Conservation (phyloP, 208 protist species). For the Leishmania amazonensis region DNA sequence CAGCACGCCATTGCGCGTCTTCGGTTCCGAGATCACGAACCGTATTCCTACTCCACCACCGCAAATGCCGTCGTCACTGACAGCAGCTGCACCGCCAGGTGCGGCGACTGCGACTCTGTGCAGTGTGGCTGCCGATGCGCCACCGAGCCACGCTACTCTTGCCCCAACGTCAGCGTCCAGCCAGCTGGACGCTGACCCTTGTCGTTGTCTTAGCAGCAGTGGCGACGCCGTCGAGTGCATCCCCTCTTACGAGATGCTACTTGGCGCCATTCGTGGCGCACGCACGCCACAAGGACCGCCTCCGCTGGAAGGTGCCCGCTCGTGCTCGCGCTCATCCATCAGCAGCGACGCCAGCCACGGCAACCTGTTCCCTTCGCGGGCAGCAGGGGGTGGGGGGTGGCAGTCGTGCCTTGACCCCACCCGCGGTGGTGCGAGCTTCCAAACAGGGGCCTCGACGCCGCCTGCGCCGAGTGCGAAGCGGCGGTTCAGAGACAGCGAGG, state of each 20-base stretch:
- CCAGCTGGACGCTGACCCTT: background rate
- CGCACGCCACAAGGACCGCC: background rate
- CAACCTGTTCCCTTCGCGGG: background rate
- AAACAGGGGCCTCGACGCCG: background rate
- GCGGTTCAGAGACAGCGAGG: background rate
- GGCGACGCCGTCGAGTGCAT: background rate
- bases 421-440: background rate
- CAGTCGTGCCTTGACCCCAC: background rate
- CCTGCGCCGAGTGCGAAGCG: background rate
- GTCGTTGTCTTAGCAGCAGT: background rate
- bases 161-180: background rate
- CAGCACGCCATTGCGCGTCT: background rate
- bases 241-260: background rate
- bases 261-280: background rate
- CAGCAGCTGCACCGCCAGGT: background rate
- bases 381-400: background rate
- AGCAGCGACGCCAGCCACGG: background rate
- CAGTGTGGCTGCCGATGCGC: background rate
- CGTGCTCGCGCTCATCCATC: background rate
- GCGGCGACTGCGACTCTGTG: background rate
- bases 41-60: background rate
- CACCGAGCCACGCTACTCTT: background rate
- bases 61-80: background rate
- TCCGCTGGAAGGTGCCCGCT: background rate
- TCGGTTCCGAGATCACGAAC: slow-evolving; percentile 13